Percentiles rank a stretch among this genome's conserved stretches.
Evolutionary conservation across 106 monocot species (phyloP).

Genomic region (Dendrobium huoshanense): DNA sequence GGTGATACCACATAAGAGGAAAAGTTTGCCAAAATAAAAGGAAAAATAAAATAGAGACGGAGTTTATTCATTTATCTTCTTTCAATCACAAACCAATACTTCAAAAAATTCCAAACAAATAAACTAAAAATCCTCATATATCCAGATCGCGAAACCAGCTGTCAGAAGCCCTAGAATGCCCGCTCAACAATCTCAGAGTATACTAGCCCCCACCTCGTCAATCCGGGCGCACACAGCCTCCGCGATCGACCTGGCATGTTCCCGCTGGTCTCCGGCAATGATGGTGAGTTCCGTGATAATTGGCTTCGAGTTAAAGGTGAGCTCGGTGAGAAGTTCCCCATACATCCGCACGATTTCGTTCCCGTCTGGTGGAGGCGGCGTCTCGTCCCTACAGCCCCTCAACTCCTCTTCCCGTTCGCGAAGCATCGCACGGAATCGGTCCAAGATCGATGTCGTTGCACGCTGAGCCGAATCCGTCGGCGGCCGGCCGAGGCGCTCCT

Average conservation of each 20-base stretch:
- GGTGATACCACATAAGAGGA: conserved; percentile 6
- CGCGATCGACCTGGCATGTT: conserved; percentile 55
- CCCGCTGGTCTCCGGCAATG: conserved; percentile 73
- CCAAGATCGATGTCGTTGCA: conserved; percentile 27
- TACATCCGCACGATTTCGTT: conserved; percentile 54
- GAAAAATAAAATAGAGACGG: background rate
- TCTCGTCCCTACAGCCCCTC: conserved; percentile 3
- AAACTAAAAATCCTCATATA: conserved; percentile 3
- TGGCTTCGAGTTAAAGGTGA: conserved; percentile 92
- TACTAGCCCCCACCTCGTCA: conserved; percentile 39
- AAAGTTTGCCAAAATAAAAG: background rate
- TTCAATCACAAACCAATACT: conserved; percentile 5
- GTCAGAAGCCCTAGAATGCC: background rate
- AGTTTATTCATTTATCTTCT: conserved; percentile 2
- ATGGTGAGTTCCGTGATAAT: conserved; percentile 94
- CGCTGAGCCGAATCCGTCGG: background rate
- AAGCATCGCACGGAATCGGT: conserved; percentile 45
- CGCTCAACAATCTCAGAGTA: background rate
- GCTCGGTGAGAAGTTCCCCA: conserved; percentile 64
- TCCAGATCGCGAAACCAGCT: background rate
- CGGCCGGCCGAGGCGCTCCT: conserved; percentile 1
- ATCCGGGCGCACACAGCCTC: conserved; percentile 66
- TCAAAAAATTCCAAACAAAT: conserved; percentile 2
- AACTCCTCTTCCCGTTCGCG: conserved; percentile 34
- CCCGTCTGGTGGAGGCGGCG: conserved; percentile 1